Evolutionary conservation across 2,329 filamentous ascomycete genomes (phyloP), one percentile per base, ranked within the genome.

Genomic region (Alternaria gaisen): DNA sequence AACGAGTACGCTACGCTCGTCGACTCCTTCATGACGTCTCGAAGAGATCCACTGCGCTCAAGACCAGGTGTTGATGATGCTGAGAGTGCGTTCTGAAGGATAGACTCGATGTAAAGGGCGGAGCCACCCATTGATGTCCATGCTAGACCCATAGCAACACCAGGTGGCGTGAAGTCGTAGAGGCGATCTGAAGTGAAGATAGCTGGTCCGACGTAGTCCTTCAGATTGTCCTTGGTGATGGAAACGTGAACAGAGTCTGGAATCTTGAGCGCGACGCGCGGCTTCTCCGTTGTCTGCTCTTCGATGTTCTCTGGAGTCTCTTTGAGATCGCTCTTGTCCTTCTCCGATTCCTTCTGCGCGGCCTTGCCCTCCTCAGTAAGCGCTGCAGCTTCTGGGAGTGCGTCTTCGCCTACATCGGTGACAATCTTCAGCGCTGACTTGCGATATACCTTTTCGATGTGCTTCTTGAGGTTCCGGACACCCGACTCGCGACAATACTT

Each of bases 111-210:
- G 80, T 99, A 99, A 77, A 99, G 89, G 53, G 95, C 95, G 5
- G 95, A 93, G 61, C 95, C 95, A 63, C 95, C 95, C 87, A 99
- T 93, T 75, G 93, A 92, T 8, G 96, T 99, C 95, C 95, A 99
- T 8, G 95, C 95, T 53, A 99, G 87, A 67, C 95, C 95, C 95
- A 99, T 98, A 22, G 94, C 92, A 16, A 99, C 95, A 80, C 95
- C 95, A 2, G 95, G 88, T 4, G 96, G 95, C 60, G 93, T 97
- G 48, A 89, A 88, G 72, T 99, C 95, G 83, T 98, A 99, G 14
- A 99, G 85, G 56, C 96, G 89, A 79, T 99, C 95, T 5, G 95
- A 93, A 0, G 93, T 99, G 82, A 97, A 99, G 55, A 98, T 88
- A 1, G 95, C 94, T 2, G 95, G 94, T 3, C 95, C 95, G 60